Evolutionary conservation across 1,284 basidiomycete genomes (phyloP), one percentile per base, ranked within the genome.

Genomic region (Puccinia horiana): DNA sequence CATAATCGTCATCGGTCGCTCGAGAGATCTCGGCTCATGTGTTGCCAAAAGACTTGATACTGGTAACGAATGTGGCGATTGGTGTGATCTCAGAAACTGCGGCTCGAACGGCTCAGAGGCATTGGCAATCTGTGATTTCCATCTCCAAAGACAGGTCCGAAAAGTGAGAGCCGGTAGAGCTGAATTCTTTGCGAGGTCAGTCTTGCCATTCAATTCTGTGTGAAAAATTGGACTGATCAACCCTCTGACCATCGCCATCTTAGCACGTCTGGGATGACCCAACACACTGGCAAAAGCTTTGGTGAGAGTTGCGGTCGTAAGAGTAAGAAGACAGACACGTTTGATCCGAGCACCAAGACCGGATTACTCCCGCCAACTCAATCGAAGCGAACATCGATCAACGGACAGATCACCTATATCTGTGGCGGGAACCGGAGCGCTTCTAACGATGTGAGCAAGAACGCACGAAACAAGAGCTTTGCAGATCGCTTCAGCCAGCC

Each of bases 11-110:
- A 91, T 99, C 74, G 96, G 96, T 0, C 90, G 92, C n/a, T 90
- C 94, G 2, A 90, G 90, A 44, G 94, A 98, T 86, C 89, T 98
- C 1, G 93, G 94, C 0, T 91, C 91, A 88, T 99, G 96, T 86
- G 89, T 88, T 1, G 94, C 93, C 6, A 86, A 89, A 58, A 83
- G 83, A 44, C 92, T 92, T 85, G 90, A 91, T 61, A 94, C 97
- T 83, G 95, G 95, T 0, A 92, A 92, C 76, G 86, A 89, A 0
- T 98, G 96, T 85, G 91, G 90, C 14, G 90, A 91, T 67, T 98
- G 95, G 95, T 93, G 92, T 80, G 95, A 98, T 87, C 92, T 91
- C 88, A 91, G 91, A 81, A 76, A 76, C 49, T 76, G 74, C 44
- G 47, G 40, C 56, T 61, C 79, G 2, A 5, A 81, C 26, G 70